Evolutionary conservation across 2,329 filamentous ascomycete species (phyloP).

Genomic region (Beauveria sp.): DNA sequence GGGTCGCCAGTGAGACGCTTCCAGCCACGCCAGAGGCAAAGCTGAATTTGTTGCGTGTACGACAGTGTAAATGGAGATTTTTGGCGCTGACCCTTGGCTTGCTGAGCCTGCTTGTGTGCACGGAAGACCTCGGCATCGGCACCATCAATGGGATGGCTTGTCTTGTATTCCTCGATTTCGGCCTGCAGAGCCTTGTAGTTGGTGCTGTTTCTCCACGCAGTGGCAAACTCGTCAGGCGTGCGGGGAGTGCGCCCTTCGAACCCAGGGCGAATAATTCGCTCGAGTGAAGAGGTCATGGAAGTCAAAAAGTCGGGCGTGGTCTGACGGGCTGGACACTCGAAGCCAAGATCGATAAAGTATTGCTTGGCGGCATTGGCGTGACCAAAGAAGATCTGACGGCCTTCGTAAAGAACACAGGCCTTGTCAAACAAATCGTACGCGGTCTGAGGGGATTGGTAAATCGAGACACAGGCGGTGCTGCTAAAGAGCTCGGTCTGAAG

Average conservation of each 20-base stretch:
- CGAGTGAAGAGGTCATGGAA: conserved; percentile 55
- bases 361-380: conserved; percentile 50
- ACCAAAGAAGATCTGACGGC: conserved; percentile 57
- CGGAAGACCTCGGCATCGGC: conserved; percentile 52
- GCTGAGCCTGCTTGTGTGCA: conserved; percentile 44
- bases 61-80: conserved; percentile 81
- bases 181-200: conserved; percentile 43
- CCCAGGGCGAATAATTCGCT: conserved; percentile 48
- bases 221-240: conserved; percentile 55
- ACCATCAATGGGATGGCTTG: conserved; percentile 43
- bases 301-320: conserved; percentile 68
- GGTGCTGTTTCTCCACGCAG: conserved; percentile 48
- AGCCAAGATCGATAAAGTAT: conserved; percentile 62
- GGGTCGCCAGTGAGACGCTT: conserved; percentile 70
- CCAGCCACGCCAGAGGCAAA: conserved; percentile 78
- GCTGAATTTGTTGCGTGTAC: conserved; percentile 62
- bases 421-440: conserved; percentile 60
- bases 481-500: conserved; percentile 60
- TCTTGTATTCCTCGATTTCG: conserved; percentile 51
- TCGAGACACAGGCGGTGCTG: conserved; percentile 61
- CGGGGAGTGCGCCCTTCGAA: conserved; percentile 50
- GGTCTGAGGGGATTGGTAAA: conserved; percentile 62
- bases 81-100: conserved; percentile 51
- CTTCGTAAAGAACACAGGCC: conserved; percentile 50
- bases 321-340: conserved; percentile 57